These are phyloP conservation scores for Juncus inflexus DNA, from an alignment of 176 grass and related monocot species.

Conservation along the genomic window DNA sequence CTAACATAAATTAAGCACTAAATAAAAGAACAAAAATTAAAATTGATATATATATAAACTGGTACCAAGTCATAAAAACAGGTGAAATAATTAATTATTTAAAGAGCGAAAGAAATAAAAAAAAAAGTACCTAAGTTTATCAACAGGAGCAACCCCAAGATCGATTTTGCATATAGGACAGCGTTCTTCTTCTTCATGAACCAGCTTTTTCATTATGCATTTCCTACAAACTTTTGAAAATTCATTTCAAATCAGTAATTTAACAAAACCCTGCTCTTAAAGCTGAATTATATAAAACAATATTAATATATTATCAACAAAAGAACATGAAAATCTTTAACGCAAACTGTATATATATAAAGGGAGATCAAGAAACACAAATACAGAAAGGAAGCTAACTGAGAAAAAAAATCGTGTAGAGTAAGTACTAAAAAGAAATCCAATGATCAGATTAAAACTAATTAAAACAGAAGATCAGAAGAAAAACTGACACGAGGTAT, in stretches of 20 bases:
- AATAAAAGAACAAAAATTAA: too few relatives aligned
- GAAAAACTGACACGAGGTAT: too few relatives aligned
- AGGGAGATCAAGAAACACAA: too few relatives aligned
- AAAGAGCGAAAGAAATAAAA: not conserved
- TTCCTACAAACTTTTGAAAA: constrained; percentile 35
- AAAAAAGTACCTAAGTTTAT: constrained; percentile 38
- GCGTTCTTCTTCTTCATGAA: constrained; percentile 28
- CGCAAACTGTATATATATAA: too few relatives aligned
- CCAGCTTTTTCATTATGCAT: constrained; percentile 30
- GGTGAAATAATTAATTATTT: not conserved
- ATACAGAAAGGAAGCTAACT: too few relatives aligned
- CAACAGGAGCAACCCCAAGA: constrained; percentile 29
- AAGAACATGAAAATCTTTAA: too few relatives aligned
- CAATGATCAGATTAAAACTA: not conserved
- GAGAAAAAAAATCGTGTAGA: too few relatives aligned
- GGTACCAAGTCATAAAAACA: not conserved
- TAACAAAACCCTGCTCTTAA: not conserved
- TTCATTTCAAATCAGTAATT: constrained; percentile 5
- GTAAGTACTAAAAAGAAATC: too few relatives aligned
- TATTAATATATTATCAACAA: too few relatives aligned
- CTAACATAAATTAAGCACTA: too few relatives aligned
- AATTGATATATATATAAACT: constrained; percentile 2
- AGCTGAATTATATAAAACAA: not conserved
- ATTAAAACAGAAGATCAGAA: constrained; percentile 13
- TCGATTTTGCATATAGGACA: constrained; percentile 36